phyloP scores from a whole-genome alignment of 768 basidiomycete genomes.

The Brasilioporus rufonigricans region DNA sequence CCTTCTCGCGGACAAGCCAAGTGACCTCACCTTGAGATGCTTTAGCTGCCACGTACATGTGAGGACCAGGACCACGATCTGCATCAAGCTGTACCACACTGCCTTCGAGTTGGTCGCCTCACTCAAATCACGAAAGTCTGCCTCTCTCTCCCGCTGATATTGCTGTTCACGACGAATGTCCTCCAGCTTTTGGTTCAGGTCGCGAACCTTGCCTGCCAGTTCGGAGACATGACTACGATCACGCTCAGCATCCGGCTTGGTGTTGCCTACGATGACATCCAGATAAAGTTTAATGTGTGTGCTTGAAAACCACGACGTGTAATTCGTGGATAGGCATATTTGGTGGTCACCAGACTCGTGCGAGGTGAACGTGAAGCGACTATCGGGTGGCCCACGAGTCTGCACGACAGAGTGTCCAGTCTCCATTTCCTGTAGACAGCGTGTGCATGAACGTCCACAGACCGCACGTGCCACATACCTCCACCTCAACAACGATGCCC shows the following conservation, averaged over 20 bases:
- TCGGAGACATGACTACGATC: constrained; percentile 85
- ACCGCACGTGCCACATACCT: constrained; percentile 49
- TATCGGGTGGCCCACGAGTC: constrained; percentile 86
- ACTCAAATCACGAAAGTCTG: constrained; percentile 84
- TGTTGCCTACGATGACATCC: constrained; percentile 88
- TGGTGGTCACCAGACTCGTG: constrained; percentile 96
- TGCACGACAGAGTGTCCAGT: constrained; percentile 79
- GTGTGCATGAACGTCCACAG: not conserved
- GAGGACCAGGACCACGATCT: constrained; percentile 78
- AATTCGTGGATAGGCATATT: constrained; percentile 93
- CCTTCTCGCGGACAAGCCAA: not conserved
- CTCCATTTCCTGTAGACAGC: constrained; percentile 69
- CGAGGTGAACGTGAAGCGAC: constrained; percentile 96
- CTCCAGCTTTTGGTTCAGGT: constrained; percentile 90
- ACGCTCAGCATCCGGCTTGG: constrained; percentile 82
- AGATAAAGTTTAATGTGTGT: constrained; percentile 94
- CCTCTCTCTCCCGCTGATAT: constrained; percentile 95
- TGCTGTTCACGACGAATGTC: constrained; percentile 95
- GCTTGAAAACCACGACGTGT: constrained; percentile 82
- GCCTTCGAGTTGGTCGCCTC: constrained; percentile 90
- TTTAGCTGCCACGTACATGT: constrained; percentile 94
- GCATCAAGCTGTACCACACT: constrained; percentile 90
- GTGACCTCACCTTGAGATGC: constrained; percentile 73
- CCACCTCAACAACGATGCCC: constrained; percentile 88
- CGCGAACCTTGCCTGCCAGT: constrained; percentile 79